These are phyloP conservation scores for Beauveria asiatica DNA, from an alignment of 2,329 filamentous ascomycete species.

Conservation along the genomic window DNA sequence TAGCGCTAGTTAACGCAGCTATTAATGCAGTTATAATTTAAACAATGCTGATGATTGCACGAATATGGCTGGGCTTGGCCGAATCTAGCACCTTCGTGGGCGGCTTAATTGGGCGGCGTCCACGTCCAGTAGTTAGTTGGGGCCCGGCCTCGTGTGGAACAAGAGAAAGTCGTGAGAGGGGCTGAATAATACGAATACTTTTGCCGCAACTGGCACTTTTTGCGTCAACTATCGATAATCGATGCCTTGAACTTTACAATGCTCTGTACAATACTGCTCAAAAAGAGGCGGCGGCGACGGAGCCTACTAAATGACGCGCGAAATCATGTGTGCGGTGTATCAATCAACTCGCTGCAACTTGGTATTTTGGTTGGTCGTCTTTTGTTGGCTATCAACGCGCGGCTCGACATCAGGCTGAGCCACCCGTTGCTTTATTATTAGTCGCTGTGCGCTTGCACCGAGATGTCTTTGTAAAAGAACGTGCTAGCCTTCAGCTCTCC, in stretches of 20 bases:
- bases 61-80: constrained; percentile 3
- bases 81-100: not conserved
- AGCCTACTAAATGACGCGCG: not conserved
- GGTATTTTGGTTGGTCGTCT: not conserved
- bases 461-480: constrained; percentile 52
- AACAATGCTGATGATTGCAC: not conserved
- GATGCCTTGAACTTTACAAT: not conserved
- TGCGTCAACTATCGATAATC: not conserved
- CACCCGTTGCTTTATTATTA: not conserved
- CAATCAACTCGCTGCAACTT: not conserved
- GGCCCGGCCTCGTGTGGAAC: not conserved
- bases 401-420: not conserved
- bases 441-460: not conserved
- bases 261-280: not conserved
- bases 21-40: no score
- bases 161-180: not conserved
- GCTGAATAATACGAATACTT: not conserved
- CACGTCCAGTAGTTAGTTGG: not conserved
- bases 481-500: constrained; percentile 41
- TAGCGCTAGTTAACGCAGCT: not conserved
- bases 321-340: not conserved
- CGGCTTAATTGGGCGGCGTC: not conserved
- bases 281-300: not conserved
- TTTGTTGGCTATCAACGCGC: not conserved
- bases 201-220: not conserved